Conservation (phyloP, 208 protist species). For the Trypanosoma scelopori region DNA sequence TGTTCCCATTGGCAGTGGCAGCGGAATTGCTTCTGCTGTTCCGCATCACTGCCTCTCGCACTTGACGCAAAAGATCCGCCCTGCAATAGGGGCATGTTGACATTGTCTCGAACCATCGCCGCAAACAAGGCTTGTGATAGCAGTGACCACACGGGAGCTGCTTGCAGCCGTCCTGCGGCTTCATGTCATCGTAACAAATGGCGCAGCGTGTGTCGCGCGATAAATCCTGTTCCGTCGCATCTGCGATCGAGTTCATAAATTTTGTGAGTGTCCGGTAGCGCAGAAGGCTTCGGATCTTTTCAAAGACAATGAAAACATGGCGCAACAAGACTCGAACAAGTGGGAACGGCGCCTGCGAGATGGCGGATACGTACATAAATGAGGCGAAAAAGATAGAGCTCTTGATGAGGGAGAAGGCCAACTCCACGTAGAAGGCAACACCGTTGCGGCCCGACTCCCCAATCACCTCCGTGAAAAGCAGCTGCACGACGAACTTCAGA, state of each 20-base stretch:
- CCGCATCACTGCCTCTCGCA: neutral
- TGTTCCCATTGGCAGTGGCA: neutral
- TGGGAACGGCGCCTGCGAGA: constrained; percentile 45
- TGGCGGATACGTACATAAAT: constrained; percentile 48
- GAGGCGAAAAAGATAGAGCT: constrained; percentile 43
- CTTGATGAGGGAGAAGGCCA: constrained; percentile 27
- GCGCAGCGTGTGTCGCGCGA: constrained; percentile 59
- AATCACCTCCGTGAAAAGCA: constrained; percentile 33
- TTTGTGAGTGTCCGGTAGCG: constrained; percentile 46
- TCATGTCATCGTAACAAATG: constrained; percentile 89
- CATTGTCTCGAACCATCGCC: constrained; percentile 75
- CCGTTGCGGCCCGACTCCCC: constrained; percentile 35
- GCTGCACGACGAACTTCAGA: constrained; percentile 11
- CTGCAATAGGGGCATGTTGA: constrained; percentile 86
- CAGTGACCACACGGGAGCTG: constrained; percentile 80
- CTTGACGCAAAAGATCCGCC: constrained; percentile 42
- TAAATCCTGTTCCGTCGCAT: constrained; percentile 60
- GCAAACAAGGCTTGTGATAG: constrained; percentile 81
- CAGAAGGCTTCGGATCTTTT: constrained; percentile 33
- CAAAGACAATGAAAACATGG: constrained; percentile 35
- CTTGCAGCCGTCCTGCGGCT: constrained; percentile 39
- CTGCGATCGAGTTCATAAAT: constrained; percentile 28
- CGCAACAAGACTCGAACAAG: constrained; percentile 47
- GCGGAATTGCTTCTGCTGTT: neutral
- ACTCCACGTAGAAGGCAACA: constrained; percentile 40